Evolutionary conservation across 2,329 filamentous ascomycete species (phyloP).

Genomic region (Trichoderma harzianum): DNA sequence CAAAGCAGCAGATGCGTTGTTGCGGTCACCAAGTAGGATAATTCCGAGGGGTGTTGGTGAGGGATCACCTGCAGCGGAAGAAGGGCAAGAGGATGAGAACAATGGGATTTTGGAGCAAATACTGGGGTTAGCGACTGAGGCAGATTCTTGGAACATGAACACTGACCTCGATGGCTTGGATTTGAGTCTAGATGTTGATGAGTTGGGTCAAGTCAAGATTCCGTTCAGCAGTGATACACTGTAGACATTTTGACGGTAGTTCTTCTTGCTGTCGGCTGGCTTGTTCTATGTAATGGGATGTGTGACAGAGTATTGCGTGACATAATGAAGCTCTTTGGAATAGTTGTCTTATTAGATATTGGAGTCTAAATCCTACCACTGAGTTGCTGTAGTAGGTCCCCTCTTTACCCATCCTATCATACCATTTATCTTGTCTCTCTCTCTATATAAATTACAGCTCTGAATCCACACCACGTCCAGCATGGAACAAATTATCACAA

Average conservation of each 20-base stretch:
- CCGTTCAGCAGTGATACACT: neutral
- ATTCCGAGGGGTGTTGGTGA: neutral
- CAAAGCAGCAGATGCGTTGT: conserved; percentile 11
- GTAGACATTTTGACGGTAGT: neutral
- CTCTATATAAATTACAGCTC: neutral
- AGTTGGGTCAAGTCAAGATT: neutral
- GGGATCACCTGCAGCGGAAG: neutral
- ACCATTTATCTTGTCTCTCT: neutral
- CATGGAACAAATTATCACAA: neutral
- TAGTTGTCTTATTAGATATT: neutral
- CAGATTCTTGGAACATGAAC: neutral
- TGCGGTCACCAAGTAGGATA: conserved; percentile 1
- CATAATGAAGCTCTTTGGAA: neutral
- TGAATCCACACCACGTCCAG: neutral
- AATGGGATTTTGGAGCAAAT: neutral
- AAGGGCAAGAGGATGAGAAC: neutral
- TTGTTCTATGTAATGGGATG: too few relatives aligned
- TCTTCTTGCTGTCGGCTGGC: too few relatives aligned
- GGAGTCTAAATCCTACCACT: too few relatives aligned
- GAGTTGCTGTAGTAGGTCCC: too few relatives aligned
- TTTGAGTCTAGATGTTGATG: neutral
- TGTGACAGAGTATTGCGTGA: neutral
- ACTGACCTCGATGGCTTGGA: neutral
- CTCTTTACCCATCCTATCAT: neutral
- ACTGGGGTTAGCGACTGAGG: neutral